Percentiles rank a stretch among this genome's conserved stretches.
phyloP scores from a whole-genome alignment of 2,329 filamentous ascomycete genomes.

The Penicillium janthinellum region DNA sequence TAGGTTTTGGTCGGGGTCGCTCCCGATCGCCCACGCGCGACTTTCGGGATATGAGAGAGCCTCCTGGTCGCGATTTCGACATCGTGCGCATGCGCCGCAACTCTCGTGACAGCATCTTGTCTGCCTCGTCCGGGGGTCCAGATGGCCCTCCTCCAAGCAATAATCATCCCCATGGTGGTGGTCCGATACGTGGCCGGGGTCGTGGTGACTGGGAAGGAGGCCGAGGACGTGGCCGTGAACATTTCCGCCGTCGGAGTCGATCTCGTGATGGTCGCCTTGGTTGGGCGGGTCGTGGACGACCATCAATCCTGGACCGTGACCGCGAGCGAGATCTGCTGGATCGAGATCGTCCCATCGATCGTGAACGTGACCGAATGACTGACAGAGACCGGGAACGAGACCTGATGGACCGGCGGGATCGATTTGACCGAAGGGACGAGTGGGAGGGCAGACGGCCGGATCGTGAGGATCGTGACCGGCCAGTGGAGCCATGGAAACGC shows the following conservation, averaged over 20 bases:
- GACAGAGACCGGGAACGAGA: conserved; percentile 25
- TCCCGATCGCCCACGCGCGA: conserved; percentile 47
- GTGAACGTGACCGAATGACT: conserved; percentile 30
- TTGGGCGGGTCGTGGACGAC: conserved; percentile 44
- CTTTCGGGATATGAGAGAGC: conserved; percentile 44
- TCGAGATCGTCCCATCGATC: conserved; percentile 39
- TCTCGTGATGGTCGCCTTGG: conserved; percentile 40
- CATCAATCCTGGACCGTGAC: conserved; percentile 26
- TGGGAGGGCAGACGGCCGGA: conserved; percentile 30
- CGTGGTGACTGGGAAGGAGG: conserved; percentile 49
- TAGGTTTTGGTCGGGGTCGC: conserved; percentile 50
- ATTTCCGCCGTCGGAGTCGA: conserved; percentile 47
- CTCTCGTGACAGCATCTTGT: conserved; percentile 47
- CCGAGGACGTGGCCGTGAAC: conserved; percentile 47
- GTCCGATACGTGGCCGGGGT: conserved; percentile 45
- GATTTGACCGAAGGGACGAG: conserved; percentile 36
- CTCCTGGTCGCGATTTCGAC: conserved; percentile 41
- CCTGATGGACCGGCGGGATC: conserved; percentile 36
- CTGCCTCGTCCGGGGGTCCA: conserved; percentile 37
- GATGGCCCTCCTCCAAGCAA: conserved; percentile 41
- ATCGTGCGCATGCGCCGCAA: conserved; percentile 45
- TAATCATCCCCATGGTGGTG: conserved; percentile 39
- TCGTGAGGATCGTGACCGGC: conserved; percentile 35
- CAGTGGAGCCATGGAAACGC: conserved; percentile 41
- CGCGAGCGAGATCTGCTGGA: conserved; percentile 29